A percentile compares a stretch with the other conserved stretches of the same genome.
Evolutionary conservation across 1,139 yeast species (phyloP).

Genomic region (Nadsonia commutata): DNA sequence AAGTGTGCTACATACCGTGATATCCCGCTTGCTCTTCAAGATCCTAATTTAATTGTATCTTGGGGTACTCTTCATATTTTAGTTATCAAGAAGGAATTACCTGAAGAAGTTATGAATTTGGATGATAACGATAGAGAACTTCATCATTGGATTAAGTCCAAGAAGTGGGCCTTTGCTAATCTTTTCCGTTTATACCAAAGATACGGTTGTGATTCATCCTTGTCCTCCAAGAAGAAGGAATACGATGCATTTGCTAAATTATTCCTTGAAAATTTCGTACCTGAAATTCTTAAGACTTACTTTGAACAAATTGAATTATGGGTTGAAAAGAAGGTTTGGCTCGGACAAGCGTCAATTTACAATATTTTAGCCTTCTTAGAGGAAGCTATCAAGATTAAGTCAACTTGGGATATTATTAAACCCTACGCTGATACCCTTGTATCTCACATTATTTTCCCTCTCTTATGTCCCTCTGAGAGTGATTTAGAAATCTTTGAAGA

Average conservation of each 20-base stretch:
- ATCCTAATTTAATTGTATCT: conserved; percentile 38
- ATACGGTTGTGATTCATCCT: conserved; percentile 37
- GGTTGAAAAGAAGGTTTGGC: conserved; percentile 55
- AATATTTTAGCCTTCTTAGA: conserved; percentile 58
- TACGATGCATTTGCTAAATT: conserved; percentile 22
- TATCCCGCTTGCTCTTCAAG: conserved; percentile 56
- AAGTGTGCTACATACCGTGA: conserved; percentile 71
- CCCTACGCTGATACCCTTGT: conserved; percentile 56
- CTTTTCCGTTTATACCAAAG: conserved; percentile 59
- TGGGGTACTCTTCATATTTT: conserved; percentile 75
- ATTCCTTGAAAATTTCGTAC: conserved; percentile 39
- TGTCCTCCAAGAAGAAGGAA: conserved; percentile 20
- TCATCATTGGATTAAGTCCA: conserved; percentile 57
- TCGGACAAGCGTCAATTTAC: conserved; percentile 51
- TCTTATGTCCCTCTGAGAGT: conserved; percentile 56
- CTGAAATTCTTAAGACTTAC: conserved; percentile 53
- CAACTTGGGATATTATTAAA: conserved; percentile 55
- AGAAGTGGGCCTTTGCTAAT: conserved; percentile 85
- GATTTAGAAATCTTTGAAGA: conserved; percentile 65
- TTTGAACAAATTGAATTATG: conserved; percentile 58
- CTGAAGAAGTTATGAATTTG: conserved; percentile 31
- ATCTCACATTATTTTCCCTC: conserved; percentile 63
- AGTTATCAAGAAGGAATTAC: conserved; percentile 47
- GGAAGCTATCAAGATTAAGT: conserved; percentile 51
- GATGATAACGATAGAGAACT: conserved; percentile 34